Base-by-base conservation (phyloP, 306 rosid species). In the Fragaria nilgerrensis region DNA sequence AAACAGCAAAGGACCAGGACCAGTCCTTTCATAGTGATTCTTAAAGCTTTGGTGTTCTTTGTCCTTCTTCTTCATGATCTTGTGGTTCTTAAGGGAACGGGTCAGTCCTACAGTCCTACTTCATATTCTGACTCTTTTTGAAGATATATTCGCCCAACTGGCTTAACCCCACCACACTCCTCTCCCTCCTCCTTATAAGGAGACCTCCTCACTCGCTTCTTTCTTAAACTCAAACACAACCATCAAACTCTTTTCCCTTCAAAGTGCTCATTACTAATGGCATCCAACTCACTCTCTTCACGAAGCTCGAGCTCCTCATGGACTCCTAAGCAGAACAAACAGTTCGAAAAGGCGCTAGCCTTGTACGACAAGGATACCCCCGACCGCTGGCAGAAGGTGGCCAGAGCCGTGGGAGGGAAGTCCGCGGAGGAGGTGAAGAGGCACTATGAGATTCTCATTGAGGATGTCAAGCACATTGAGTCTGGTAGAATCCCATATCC, bases 331-430 rank as follows among this genome's bases (percentile, higher is more conserved):
- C 90, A 92, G 73, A 89, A 92, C 88, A 90, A 92, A 72, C 79
- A 68, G 48, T 92, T 92, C 58, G 97, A 92, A 69, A 89, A 79
- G 48, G 97, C 97, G 2, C 86, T 90, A 37, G 96, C 97, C 58
- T 72, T 79, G 73, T 86, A 85, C 69, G 91, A 92, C n/a, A 87
- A 79, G 82, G 96, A 92, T 39, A 87, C 91, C 29, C 88, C 92
- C 2, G 96, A 92, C 70, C 88, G 89, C 82, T 92, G 97, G 96
- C 96, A 85, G 78, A 90, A 92, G 80, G 84, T 92, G 25, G 93
- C 96, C 29, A 80, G 68, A 77, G 82, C 78, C 14, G 97, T 90
- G n/a, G 87, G 81, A 7, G 87, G 96, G 63, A 92, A 89, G 75
- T 73, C 97, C 5, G 91, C 86, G 0, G 97, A 89, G 55, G 97